Base-by-base conservation (phyloP, 208 protist genomes). In the Acanthamoeba sp. region DNA sequence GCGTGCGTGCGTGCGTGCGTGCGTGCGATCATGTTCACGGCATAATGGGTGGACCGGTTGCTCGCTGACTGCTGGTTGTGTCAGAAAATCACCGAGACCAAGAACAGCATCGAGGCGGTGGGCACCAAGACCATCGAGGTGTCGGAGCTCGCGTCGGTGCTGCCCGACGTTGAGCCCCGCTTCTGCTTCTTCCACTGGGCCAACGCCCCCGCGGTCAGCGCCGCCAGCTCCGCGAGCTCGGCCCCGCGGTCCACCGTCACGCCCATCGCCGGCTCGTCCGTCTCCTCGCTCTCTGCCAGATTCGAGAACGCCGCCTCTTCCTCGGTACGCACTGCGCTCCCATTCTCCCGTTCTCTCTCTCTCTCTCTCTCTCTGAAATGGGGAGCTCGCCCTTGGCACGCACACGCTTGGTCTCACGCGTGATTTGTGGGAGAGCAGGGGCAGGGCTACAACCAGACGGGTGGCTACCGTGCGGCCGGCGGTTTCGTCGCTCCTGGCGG, bases 181-280 rank as follows among this genome's bases (percentile, higher is more conserved):
- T 92, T 92, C 87, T 92, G 45, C 57, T 92, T 92, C 87, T 92
- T 42, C 38, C 57, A 73, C 87, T 89, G 80, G 80, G 50, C 24
- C 32, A 92, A 73, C 57, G 59, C 50, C 1, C 59, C 87, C 29
- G 29, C 87, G 18, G 34, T 7, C 29, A 64, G 48, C 42, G 40
- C 80, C 1, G 27, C 36, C 42, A 22, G 36, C 10, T 2, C 20
- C 32, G 14, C 24, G 45, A 52, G 50, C 24, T 2, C 48, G 27
- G 1, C 27, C 12, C 1, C 50, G 42, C 76, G 24, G 7, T 29
- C 42, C 27, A 62, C 27, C 40, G 50, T 78, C 32, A 78, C 69
- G 34, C 69, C 69, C 18, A 78, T 78, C 38, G 16, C 69, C 38
- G 69, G 69, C 36, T 22, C 69, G 14, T 78, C 69, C 20, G 69